A percentile compares a stretch with the other conserved stretches of the same genome.
Conservation (phyloP, 2,329 filamentous ascomycete species). For the Microdochium paspali region DNA sequence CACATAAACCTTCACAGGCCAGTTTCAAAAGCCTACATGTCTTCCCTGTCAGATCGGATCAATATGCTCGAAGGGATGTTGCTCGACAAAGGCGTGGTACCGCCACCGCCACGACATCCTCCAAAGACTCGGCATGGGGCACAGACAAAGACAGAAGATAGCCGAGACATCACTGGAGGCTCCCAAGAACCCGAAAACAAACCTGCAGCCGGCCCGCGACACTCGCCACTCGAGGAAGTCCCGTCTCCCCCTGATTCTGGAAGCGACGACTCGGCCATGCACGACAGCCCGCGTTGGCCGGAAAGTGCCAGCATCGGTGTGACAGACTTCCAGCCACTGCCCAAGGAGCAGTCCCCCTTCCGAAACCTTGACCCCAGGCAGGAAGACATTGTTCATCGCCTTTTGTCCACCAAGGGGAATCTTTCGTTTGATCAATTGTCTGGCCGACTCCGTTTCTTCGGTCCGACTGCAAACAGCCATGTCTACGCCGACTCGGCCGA, state of each 20-base stretch:
- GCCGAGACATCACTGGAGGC: slow-evolving; percentile 1
- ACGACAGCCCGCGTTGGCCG: slow-evolving; percentile 9
- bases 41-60: slow-evolving; percentile 44
- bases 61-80: slow-evolving; percentile 41
- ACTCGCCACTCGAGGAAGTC: slow-evolving; percentile 8
- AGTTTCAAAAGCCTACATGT: slow-evolving; percentile 49
- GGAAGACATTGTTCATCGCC: slow-evolving; percentile 36
- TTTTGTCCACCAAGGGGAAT: slow-evolving; percentile 38
- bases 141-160: slow-evolving; percentile 2
- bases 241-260: slow-evolving; percentile 22
- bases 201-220: not conserved
- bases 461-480: slow-evolving; percentile 42
- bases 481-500: slow-evolving; percentile 32
- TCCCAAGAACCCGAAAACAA: not conserved
- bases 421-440: slow-evolving; percentile 41
- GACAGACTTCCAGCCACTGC: slow-evolving; percentile 7
- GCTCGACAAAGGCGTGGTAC: slow-evolving; percentile 34
- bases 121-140: slow-evolving; percentile 37
- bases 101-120: slow-evolving; percentile 41
- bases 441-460: slow-evolving; percentile 41
- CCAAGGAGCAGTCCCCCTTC: slow-evolving; percentile 22
- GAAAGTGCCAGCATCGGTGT: not conserved
- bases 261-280: slow-evolving; percentile 18
- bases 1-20: slow-evolving; percentile 26
- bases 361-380: slow-evolving; percentile 28